These are phyloP conservation scores for Cladophialophora yegresii DNA, from an alignment of 2,329 filamentous ascomycete genomes.

Conservation along the genomic window DNA sequence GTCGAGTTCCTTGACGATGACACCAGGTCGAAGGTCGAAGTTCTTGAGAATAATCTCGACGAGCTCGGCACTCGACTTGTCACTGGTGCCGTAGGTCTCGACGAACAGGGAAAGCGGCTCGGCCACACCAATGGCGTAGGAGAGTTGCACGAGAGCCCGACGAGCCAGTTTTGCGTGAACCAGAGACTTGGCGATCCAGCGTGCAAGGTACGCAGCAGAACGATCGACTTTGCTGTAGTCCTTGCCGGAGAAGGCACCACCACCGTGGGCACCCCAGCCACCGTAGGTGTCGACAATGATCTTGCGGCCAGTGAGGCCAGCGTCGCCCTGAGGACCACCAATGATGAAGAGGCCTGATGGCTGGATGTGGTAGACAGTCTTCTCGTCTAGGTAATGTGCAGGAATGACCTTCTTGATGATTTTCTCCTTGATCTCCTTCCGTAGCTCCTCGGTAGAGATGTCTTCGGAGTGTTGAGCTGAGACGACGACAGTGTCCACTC, in stretches of 20 bases:
- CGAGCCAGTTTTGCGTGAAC: slow-evolving; percentile 85
- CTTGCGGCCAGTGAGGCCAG: slow-evolving; percentile 97
- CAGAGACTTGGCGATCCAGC: slow-evolving; percentile 99
- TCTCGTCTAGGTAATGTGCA: slow-evolving; percentile 84
- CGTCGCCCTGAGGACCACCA: slow-evolving; percentile 97
- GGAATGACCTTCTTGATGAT: slow-evolving; percentile 96
- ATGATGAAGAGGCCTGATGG: slow-evolving; percentile 99
- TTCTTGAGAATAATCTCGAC: slow-evolving; percentile 92
- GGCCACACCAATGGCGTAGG: slow-evolving; percentile 97
- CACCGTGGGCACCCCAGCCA: slow-evolving; percentile 99
- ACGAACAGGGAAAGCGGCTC: slow-evolving; percentile 98
- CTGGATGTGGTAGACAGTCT: slow-evolving; percentile 98
- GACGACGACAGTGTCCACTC: slow-evolving; percentile 95
- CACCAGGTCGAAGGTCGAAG: slow-evolving; percentile 97
- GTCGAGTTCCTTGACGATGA: slow-evolving; percentile 96
- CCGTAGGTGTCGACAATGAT: slow-evolving; percentile 99
- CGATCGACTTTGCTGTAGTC: slow-evolving; percentile 99
- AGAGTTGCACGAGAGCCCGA: slow-evolving; percentile 93
- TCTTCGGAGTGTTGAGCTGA: slow-evolving; percentile 89
- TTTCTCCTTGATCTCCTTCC: slow-evolving; percentile 95
- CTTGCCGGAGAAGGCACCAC: slow-evolving; percentile 99
- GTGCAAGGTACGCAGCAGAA: slow-evolving; percentile 93
- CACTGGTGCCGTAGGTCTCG: slow-evolving; percentile 93
- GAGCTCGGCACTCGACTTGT: slow-evolving; percentile 85
- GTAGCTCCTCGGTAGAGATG: slow-evolving; percentile 87